Evolutionary conservation across 305 asterid genomes (phyloP).

Genomic region (Petunia hybrid): DNA sequence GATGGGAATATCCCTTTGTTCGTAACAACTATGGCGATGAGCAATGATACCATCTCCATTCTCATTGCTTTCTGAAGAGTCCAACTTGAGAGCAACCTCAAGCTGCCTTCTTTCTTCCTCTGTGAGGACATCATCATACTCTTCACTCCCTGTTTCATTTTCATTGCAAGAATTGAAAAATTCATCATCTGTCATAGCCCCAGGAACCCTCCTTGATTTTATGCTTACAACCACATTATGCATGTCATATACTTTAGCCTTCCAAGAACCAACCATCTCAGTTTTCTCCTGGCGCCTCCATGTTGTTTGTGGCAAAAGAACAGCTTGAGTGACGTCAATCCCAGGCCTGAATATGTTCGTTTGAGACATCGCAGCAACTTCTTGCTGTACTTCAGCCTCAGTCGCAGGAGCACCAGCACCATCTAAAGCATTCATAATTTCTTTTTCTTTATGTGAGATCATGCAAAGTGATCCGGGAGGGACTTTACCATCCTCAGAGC

Average conservation of each 20-base stretch:
- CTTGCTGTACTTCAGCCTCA: conserved; percentile 86
- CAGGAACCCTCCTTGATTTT: conserved; percentile 92
- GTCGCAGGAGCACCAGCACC: conserved; percentile 91
- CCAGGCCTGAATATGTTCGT: conserved; percentile 96
- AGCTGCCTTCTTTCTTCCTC: conserved; percentile 93
- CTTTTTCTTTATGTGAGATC: conserved; percentile 89
- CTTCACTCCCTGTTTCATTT: conserved; percentile 79
- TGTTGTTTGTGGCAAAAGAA: conserved; percentile 84
- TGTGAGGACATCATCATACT: conserved; percentile 77
- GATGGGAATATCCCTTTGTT: conserved; percentile 73
- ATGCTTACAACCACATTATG: conserved; percentile 92
- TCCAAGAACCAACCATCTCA: conserved; percentile 88
- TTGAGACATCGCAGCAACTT: conserved; percentile 90
- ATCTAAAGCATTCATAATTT: conserved; percentile 91
- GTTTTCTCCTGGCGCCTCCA: conserved; percentile 91
- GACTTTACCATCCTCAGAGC: conserved; percentile 88
- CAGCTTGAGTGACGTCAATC: conserved; percentile 91
- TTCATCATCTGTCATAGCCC: conserved; percentile 94
- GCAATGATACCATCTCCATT: conserved; percentile 63
- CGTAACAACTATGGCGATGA: conserved; percentile 87
- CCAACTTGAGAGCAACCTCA: conserved; percentile 88
- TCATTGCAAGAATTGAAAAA: conserved; percentile 70
- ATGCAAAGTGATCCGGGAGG: conserved; percentile 87
- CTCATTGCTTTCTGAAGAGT: conserved; percentile 64
- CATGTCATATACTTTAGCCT: conserved; percentile 95